These are phyloP conservation scores for Microascus cirrosus DNA, from an alignment of 2,329 filamentous ascomycete genomes.

Conservation along the genomic window DNA sequence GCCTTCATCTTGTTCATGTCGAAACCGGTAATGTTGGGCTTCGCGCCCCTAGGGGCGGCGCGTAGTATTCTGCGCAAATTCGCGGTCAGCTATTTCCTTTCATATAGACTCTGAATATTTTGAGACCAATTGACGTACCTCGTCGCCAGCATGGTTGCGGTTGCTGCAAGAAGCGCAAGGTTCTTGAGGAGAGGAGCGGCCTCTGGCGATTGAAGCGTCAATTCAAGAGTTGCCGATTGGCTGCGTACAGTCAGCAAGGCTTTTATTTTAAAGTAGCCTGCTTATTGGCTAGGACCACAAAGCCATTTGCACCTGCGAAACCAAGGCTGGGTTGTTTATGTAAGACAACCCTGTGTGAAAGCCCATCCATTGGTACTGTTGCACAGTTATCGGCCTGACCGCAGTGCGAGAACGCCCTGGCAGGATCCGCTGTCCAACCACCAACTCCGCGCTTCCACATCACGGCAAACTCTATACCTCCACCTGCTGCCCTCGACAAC, in stretches of 20 bases:
- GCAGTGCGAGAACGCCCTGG: not conserved
- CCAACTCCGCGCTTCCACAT: not conserved
- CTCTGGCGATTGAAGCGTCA: not conserved
- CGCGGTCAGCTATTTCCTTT: not conserved
- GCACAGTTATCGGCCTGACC: not conserved
- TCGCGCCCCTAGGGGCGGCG: conserved; percentile 34
- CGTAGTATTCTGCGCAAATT: conserved; percentile 31
- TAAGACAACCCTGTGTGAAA: not conserved
- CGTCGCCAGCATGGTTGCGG: conserved; percentile 4
- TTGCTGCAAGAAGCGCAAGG: not conserved
- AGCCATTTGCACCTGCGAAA: not conserved
- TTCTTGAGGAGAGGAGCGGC: not conserved
- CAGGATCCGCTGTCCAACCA: not conserved
- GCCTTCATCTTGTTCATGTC: conserved; percentile 70
- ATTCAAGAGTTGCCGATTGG: not conserved
- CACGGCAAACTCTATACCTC: not conserved
- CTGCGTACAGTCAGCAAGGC: conserved; percentile 4
- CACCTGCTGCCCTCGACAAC: not conserved
- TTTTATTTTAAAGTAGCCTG: not conserved
- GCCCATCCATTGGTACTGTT: no score
- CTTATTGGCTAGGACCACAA: not conserved
- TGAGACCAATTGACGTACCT: not conserved
- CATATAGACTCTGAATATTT: not conserved
- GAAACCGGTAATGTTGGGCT: conserved; percentile 84
- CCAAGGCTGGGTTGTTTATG: not conserved